Percentiles rank a stretch among this genome's conserved stretches.
phyloP scores from a whole-genome alignment of 805 yeast species.

The Maudiozyma pseudohumilis region DNA sequence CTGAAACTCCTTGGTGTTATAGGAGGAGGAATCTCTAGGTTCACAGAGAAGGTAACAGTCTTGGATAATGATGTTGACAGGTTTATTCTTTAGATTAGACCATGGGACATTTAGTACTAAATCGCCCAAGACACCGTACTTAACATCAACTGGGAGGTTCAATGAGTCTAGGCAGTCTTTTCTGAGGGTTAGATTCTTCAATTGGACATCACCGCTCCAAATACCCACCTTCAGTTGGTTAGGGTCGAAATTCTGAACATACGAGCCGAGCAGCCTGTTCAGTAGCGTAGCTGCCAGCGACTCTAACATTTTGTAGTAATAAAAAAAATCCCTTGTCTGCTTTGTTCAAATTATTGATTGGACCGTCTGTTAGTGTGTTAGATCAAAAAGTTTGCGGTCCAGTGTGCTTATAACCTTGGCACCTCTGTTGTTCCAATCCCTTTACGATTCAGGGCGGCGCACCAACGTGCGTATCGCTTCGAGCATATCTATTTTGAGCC shows the following conservation, averaged over 20 bases:
- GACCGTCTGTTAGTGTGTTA: too few relatives aligned
- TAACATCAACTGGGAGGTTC: slow-evolving; percentile 76
- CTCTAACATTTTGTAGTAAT: too few relatives aligned
- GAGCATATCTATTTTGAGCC: too few relatives aligned
- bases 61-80: slow-evolving; percentile 79
- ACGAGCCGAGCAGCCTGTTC: slow-evolving; percentile 33
- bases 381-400: too few relatives aligned
- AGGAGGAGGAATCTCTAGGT: slow-evolving; percentile 52
- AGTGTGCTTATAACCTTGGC: too few relatives aligned
- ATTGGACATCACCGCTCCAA: slow-evolving; percentile 94
- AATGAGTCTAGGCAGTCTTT: slow-evolving; percentile 84
- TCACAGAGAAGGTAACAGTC: slow-evolving; percentile 77
- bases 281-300: slow-evolving; percentile 29
- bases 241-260: slow-evolving; percentile 92
- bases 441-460: too few relatives aligned
- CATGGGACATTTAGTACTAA: slow-evolving; percentile 90
- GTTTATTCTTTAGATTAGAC: slow-evolving; percentile 87
- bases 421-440: too few relatives aligned
- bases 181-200: slow-evolving; percentile 66
- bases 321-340: too few relatives aligned
- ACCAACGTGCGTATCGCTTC: too few relatives aligned
- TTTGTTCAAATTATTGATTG: too few relatives aligned
- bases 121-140: slow-evolving; percentile 83
- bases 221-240: slow-evolving; percentile 91
- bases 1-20: slow-evolving; percentile 36